Evolutionary conservation across 768 basidiomycete genomes (phyloP), one percentile per base, ranked within the genome.

Genomic region (Myochromella boudieri): DNA sequence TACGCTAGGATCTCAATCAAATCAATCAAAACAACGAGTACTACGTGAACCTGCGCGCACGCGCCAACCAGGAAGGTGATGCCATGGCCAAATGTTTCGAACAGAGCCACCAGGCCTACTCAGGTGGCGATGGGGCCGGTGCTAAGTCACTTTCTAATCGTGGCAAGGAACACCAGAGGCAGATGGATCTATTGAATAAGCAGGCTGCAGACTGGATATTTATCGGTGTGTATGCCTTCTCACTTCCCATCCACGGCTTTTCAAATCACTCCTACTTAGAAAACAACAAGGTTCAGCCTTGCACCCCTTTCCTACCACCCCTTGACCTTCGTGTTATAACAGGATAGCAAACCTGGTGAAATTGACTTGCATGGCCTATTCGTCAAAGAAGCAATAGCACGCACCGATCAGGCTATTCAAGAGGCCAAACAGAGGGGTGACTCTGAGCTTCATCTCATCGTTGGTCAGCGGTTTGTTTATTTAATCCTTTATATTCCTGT

Each of bases 191-290:
- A 38, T 65, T 92, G 51, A 93, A 97, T 62, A 75, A 75, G 48
- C 68, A 94, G 62, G 95, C 95, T 1, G 82, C 85, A 49, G 80
- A 85, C 40, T 95, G 89, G 88, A 95, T 97, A 52, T 98, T 85
- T 64, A 64, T 71, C 52, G 82, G 90, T 89, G 51, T 40, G 80
- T 65, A 24, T 28, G 3, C 38, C 15, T 15, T 48, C 9, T 14
- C 11, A 45, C 21, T 43, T 31, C 37, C 33, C 49, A 29, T 49
- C 42, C 37, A 39, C 25, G 39, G 25, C 11, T 11, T 39, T 11
- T 36, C 42, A 49, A 37, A 46, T 29, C 44, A 31, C 42, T 18
- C 40, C 34, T 47, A 9, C 32, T 20, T 52, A 90, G 88, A 85
- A 64, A 92, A 91, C 56, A 93, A 95, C 69, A 75, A 76, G 68